Evolutionary conservation across 768 basidiomycete genomes (phyloP), one percentile per base, ranked within the genome.

Genomic region (Strobilomyces confusus): DNA sequence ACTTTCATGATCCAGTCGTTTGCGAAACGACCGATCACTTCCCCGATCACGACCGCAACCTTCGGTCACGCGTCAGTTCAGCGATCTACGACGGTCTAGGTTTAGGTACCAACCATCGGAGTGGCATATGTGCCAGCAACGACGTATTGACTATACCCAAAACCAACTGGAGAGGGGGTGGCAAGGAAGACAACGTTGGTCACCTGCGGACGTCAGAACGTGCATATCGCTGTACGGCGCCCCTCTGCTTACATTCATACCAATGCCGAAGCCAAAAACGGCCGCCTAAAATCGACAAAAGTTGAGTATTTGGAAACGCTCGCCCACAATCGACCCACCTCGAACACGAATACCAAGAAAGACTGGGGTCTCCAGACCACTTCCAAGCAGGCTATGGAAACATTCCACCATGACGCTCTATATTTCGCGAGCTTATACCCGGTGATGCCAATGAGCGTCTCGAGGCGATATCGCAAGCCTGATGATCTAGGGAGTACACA

Each of bases 131-230:
- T 62, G n/a, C 75, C 76, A 13, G 79, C 70, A 29, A 76, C 68
- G 5, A 65, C 62, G 55, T 72, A 69, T 51, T 69, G 70, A 33
- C 57, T 68, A 63, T 76, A 77, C 1, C 77, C 79, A 51, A 76
- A 82, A 1, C 80, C 81, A 5, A 68, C 55, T 0, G 80, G 80
- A 0, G 68, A 58, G 0, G 78, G 77, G 2, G 70, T 67, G 5
- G 76, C 80, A 5, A 82, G 64, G 64, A 82, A 82, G 6, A 81
- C 78, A 0, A 76, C 79, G 38, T 79, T 80, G 7, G 82, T 83
- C 19, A 79, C 77, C 75, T 81, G 51, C 4, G 7, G 19, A 57
- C 12, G 23, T 57, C 42, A 46, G 30, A 30, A 26, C 47, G 12
- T 2, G 23, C 9, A 22, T 6, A 9, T 3, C 19, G 9, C 5